Evolutionary conservation across 1,139 yeast species (phyloP).

Genomic region (Debaryomyces robertsiae): DNA sequence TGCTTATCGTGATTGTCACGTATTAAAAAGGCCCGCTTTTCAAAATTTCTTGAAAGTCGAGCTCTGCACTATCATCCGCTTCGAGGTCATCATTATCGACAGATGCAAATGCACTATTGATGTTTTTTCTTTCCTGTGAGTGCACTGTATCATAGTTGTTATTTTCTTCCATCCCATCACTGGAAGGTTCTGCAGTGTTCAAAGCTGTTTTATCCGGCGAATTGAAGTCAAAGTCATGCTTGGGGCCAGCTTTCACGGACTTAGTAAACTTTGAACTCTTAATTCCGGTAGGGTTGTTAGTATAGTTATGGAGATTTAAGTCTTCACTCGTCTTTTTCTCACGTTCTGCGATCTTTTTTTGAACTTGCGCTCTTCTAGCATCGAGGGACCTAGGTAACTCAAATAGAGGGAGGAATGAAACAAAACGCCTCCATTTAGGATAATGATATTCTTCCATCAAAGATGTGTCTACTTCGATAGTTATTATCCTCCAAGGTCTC

Average conservation of each 20-base stretch:
- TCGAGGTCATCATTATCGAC: too few relatives aligned
- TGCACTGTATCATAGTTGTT: too few relatives aligned
- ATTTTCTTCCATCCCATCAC: too few relatives aligned
- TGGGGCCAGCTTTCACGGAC: too few relatives aligned
- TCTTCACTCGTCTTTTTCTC: not conserved
- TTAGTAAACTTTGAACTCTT: not conserved
- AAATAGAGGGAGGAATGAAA: conserved; percentile 10
- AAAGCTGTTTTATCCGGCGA: too few relatives aligned
- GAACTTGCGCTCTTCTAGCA: not conserved
- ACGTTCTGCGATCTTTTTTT: too few relatives aligned
- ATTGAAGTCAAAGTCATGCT: too few relatives aligned
- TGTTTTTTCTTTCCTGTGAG: too few relatives aligned
- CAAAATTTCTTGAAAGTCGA: not conserved
- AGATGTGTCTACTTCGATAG: not conserved
- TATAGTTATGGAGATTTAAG: not conserved
- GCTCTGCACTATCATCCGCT: not conserved
- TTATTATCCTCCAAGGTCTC: conserved; percentile 60
- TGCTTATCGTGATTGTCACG: not conserved
- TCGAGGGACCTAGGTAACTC: not conserved
- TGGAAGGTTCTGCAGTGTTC: too few relatives aligned
- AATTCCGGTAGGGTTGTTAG: not conserved
- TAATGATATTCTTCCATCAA: not conserved
- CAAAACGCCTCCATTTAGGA: conserved; percentile 5
- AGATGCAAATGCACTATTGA: too few relatives aligned
- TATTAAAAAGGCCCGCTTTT: too few relatives aligned